These are phyloP conservation scores for Tolypocladium cylindrosporum DNA, from an alignment of 2,329 filamentous ascomycete genomes.

Conservation along the genomic window DNA sequence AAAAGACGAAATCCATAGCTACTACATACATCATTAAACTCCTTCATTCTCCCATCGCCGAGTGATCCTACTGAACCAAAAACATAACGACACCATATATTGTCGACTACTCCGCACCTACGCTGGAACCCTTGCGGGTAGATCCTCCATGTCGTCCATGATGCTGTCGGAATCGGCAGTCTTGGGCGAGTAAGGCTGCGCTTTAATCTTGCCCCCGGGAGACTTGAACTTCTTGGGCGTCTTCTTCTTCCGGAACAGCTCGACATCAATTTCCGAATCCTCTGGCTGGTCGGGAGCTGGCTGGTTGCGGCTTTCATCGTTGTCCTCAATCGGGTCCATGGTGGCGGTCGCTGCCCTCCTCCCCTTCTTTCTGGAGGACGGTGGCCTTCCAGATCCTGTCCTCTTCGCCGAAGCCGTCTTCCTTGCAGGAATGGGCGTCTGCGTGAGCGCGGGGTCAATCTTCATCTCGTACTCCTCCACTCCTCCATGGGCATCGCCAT, in stretches of 20 bases:
- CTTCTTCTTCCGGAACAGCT: slow-evolving; percentile 14
- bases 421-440: slow-evolving; percentile 9
- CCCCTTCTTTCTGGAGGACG: slow-evolving; percentile 11
- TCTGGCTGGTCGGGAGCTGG: slow-evolving; percentile 1
- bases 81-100: too few relatives aligned
- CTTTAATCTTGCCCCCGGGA: slow-evolving; percentile 3
- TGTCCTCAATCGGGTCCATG: slow-evolving; percentile 22
- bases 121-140: slow-evolving; percentile 17
- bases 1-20: not conserved
- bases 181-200: not conserved
- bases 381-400: slow-evolving; percentile 10
- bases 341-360: slow-evolving; percentile 12
- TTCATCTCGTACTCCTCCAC: slow-evolving; percentile 16
- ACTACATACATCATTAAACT: not conserved
- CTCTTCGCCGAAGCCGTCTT: slow-evolving; percentile 16
- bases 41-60: not conserved
- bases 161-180: slow-evolving; percentile 19
- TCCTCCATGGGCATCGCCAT: slow-evolving; percentile 6
- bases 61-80: too few relatives aligned
- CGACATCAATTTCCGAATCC: slow-evolving; percentile 15
- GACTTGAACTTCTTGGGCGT: slow-evolving; percentile 19
- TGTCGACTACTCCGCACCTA: not conserved
- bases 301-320: slow-evolving; percentile 6
- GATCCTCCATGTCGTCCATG: slow-evolving; percentile 35
- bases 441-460: slow-evolving; percentile 20